Conservation (phyloP, 257 asterid genomes). For the Solanum ahanhuiri region DNA sequence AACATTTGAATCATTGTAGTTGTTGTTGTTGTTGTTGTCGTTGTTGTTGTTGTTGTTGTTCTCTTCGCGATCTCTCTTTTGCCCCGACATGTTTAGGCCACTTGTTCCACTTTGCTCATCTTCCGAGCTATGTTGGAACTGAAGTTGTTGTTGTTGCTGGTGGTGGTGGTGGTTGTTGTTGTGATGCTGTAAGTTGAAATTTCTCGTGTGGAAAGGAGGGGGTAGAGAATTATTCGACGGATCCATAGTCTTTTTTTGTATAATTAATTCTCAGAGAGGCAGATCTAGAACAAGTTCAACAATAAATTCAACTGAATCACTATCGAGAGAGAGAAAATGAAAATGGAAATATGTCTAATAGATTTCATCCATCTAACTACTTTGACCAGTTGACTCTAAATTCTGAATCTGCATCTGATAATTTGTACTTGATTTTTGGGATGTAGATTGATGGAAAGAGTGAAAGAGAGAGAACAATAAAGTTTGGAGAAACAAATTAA, state of each 20-base stretch:
- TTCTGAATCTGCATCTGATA: not conserved
- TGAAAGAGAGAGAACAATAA: not conserved
- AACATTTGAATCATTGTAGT: not conserved
- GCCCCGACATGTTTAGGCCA: conserved; percentile 35
- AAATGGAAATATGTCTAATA: not conserved
- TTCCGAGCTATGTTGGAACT: conserved; percentile 26
- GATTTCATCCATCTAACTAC: not conserved
- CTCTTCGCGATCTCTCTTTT: conserved; percentile 44
- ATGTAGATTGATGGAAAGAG: not conserved
- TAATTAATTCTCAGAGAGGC: not conserved
- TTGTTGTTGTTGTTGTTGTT: conserved; percentile 2
- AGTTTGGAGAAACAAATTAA: not conserved
- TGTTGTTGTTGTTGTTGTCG: not conserved
- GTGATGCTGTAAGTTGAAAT: conserved; percentile 47
- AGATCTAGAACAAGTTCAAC: not conserved
- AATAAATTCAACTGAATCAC: not conserved
- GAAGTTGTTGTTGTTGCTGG: not conserved
- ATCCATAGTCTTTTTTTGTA: not conserved
- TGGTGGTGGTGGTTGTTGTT: not conserved
- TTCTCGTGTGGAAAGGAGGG: conserved; percentile 74
- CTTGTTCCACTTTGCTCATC: conserved; percentile 69
- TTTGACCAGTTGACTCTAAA: not conserved
- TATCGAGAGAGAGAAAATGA: not conserved
- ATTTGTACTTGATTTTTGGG: not conserved
- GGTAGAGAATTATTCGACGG: conserved; percentile 31